A percentile compares a stretch with the other conserved stretches of the same genome.
Evolutionary conservation across 257 asterid genomes (phyloP).

Genomic region (Prunella vulgaris): DNA sequence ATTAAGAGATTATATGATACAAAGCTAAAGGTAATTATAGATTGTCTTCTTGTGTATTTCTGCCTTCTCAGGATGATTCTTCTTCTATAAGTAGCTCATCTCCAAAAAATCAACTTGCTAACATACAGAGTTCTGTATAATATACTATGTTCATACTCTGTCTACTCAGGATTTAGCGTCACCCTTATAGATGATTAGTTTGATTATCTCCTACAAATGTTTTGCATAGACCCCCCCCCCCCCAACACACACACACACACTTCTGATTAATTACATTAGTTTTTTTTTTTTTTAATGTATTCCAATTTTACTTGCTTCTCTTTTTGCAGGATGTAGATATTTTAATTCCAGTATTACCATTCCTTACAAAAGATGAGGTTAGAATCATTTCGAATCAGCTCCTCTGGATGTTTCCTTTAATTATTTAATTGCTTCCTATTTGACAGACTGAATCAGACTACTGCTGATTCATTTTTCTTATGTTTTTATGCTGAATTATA

Average conservation of each 20-base stretch:
- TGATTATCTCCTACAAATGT: neutral
- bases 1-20: conserved; percentile 67
- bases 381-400: conserved; percentile 19
- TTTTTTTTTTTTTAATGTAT: neutral
- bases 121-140: conserved; percentile 2
- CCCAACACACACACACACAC: neutral
- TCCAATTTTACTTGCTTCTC: conserved; percentile 22
- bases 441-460: conserved; percentile 9
- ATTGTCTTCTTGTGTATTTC: conserved; percentile 6
- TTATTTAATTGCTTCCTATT: conserved; percentile 9
- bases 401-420: conserved; percentile 7
- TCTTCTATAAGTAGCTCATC: neutral
- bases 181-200: neutral
- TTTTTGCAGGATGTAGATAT: conserved; percentile 74
- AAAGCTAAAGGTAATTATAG: conserved; percentile 58
- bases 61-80: neutral
- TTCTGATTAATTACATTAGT: neutral
- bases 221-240: neutral
- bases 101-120: neutral
- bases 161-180: neutral
- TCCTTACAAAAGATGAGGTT: conserved; percentile 87
- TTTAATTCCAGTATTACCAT: conserved; percentile 77
- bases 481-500: neutral
- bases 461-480: neutral
- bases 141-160: neutral